Percentiles rank a stretch among this genome's conserved stretches.
phyloP scores from a whole-genome alignment of 2,329 filamentous ascomycete genomes.

The Proliferodiscus dingleyae region DNA sequence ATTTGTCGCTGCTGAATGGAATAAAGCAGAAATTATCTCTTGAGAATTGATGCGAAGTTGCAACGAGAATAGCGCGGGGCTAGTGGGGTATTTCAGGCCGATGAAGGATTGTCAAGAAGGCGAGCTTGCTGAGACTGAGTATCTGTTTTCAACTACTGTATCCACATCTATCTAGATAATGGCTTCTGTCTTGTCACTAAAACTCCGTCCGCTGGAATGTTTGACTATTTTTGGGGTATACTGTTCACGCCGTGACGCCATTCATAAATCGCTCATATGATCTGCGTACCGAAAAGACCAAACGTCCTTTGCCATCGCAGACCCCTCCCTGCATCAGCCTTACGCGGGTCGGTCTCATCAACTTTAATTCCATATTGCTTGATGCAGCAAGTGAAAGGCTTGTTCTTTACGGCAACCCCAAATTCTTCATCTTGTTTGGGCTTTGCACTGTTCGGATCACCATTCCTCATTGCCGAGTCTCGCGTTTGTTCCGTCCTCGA shows the following conservation, averaged over 20 bases:
- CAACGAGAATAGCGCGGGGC: not conserved
- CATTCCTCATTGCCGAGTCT: not conserved
- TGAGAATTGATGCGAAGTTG: not conserved
- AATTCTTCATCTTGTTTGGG: conserved; percentile 12
- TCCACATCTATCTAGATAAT: too few species aligned
- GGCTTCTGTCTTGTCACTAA: too few species aligned
- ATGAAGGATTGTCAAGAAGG: too few species aligned
- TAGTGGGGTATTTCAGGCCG: not conserved
- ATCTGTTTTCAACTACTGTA: too few species aligned
- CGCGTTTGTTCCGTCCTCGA: not conserved
- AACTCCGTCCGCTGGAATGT: too few species aligned
- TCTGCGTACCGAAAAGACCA: conserved; percentile 60
- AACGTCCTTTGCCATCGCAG: conserved; percentile 59
- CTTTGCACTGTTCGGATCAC: conserved; percentile 2
- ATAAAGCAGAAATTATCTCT: not conserved
- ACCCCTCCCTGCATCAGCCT: conserved; percentile 41
- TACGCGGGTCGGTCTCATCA: conserved; percentile 33
- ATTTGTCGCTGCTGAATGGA: too few species aligned
- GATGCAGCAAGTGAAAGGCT: conserved; percentile 66
- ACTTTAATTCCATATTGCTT: conserved; percentile 62
- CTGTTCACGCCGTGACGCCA: too few species aligned
- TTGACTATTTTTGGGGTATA: too few species aligned
- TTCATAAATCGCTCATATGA: conserved; percentile 38
- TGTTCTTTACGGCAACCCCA: conserved; percentile 39
- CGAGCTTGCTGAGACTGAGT: too few species aligned